Evolutionary conservation across 768 basidiomycete species (phyloP), one percentile per base, ranked within the genome.

Genomic region (Rhodotorula babjevae): DNA sequence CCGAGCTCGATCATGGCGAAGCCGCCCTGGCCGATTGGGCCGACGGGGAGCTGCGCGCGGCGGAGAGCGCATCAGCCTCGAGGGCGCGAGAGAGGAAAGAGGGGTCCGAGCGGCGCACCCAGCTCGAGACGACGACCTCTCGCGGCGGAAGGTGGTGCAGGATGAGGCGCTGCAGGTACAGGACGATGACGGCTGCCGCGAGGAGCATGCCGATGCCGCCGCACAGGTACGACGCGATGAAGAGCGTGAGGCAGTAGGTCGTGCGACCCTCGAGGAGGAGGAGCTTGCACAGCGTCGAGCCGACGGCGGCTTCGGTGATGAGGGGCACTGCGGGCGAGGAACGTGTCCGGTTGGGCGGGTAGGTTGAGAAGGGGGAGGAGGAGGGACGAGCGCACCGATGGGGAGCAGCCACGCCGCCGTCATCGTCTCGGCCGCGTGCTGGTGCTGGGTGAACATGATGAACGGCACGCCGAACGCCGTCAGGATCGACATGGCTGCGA

Each of bases 371-470:
- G 40, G 14, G 23, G 9, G 21, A 23, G 25, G 40, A 8, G 57
- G n/a, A 3, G 1, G 33, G 27, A n/a, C n/a, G n/a, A n/a, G 31
- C 46, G 23, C 23, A 73, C 72, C 75, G 68, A 77, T 71, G n/a
- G 78, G 78, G 1, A 79, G 73, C 1, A 79, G 61, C 78, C 78
- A 79, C 8, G 76, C 74, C 9, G 78, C 78, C 0, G 78, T 79
- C 63, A 79, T 66, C 9, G 69, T 62, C n/a, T 79, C 78, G 27
- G 64, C 33, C 10, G 62, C 62, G 53, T 77, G 71, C 14, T 63
- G 68, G 53, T 77, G 77, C 27, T 47, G 33, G 1, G 73, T 79
- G 63, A 76, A 74, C 73, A 77, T 76, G 31, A 67, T 55, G 53
- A 60, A 61, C 1, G 78, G 75, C 21, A 76, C 69, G 31, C 69